These are phyloP conservation scores for Chenopodium suecicum DNA, from an alignment of 148 eudicot genomes.

Conservation along the genomic window DNA sequence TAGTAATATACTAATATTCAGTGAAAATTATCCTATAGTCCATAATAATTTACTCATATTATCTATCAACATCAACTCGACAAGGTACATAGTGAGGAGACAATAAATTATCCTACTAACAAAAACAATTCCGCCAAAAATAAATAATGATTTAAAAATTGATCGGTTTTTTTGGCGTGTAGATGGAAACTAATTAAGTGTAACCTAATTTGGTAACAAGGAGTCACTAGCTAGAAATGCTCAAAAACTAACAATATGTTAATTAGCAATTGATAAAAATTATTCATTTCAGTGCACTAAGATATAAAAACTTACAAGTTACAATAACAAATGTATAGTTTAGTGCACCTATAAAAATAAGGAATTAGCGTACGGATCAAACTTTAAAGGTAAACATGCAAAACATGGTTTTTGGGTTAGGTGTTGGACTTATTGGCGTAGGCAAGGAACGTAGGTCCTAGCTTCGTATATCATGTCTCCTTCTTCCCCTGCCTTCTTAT, in stretches of 20 bases:
- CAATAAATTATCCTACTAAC: too few species aligned
- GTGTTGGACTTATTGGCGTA: slow-evolving; percentile 10
- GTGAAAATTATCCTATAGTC: too few species aligned
- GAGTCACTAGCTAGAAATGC: slow-evolving; percentile 1
- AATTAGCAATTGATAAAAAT: neutral
- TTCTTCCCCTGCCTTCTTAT: neutral
- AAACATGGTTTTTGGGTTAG: slow-evolving; percentile 5
- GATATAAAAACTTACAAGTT: too few species aligned
- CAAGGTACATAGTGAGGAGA: too few species aligned
- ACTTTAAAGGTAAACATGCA: neutral
- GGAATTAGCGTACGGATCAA: slow-evolving; percentile 25
- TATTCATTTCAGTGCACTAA: neutral
- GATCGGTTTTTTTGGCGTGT: too few species aligned
- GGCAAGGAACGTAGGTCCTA: slow-evolving; percentile 10
- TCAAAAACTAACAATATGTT: neutral
- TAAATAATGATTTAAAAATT: too few species aligned
- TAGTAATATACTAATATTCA: too few species aligned
- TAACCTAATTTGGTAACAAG: slow-evolving; percentile 2
- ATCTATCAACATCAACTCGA: too few species aligned
- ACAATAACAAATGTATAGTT: too few species aligned
- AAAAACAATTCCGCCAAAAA: too few species aligned
- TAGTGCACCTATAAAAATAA: neutral
- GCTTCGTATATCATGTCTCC: slow-evolving; percentile 6
- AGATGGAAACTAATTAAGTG: too few species aligned
- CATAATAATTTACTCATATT: too few species aligned